These are phyloP conservation scores for Quillaja saponaria DNA, from an alignment of 306 rosid genomes.

Conservation along the genomic window DNA sequence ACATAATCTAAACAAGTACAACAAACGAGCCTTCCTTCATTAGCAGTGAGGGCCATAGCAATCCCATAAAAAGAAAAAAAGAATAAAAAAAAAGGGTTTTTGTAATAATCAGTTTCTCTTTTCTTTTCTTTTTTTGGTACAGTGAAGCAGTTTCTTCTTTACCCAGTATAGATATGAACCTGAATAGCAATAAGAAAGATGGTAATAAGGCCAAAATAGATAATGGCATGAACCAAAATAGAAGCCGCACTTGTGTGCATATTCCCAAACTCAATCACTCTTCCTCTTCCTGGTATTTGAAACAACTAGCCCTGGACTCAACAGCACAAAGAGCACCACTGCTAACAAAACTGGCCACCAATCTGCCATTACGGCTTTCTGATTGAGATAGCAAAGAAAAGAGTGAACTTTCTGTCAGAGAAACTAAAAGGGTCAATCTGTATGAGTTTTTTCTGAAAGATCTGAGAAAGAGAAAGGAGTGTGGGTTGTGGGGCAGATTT, in stretches of 20 bases:
- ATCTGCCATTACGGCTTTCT: constrained; percentile 57
- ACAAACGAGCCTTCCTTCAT: too few relatives aligned
- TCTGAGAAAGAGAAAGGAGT: constrained; percentile 10
- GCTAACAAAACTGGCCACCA: constrained; percentile 87
- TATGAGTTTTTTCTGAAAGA: neutral
- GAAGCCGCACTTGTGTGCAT: constrained; percentile 80
- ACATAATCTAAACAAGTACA: too few relatives aligned
- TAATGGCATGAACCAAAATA: constrained; percentile 70
- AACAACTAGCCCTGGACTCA: constrained; percentile 72
- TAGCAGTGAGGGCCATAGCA: too few relatives aligned
- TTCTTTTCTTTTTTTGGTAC: too few relatives aligned
- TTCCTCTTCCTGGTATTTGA: constrained; percentile 65
- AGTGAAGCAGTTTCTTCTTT: too few relatives aligned
- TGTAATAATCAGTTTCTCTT: too few relatives aligned
- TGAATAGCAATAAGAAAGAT: constrained; percentile 70
- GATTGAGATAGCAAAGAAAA: neutral
- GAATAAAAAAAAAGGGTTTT: too few relatives aligned
- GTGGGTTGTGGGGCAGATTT: neutral
- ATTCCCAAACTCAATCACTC: constrained; percentile 62
- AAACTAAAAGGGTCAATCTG: neutral
- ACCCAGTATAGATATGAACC: constrained; percentile 70
- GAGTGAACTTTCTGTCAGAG: neutral
- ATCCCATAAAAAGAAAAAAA: too few relatives aligned
- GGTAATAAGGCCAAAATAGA: constrained; percentile 82
- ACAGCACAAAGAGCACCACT: constrained; percentile 64